Evolutionary conservation across 2,329 filamentous ascomycete species (phyloP).

Genomic region (Arthrocladium fulminans): DNA sequence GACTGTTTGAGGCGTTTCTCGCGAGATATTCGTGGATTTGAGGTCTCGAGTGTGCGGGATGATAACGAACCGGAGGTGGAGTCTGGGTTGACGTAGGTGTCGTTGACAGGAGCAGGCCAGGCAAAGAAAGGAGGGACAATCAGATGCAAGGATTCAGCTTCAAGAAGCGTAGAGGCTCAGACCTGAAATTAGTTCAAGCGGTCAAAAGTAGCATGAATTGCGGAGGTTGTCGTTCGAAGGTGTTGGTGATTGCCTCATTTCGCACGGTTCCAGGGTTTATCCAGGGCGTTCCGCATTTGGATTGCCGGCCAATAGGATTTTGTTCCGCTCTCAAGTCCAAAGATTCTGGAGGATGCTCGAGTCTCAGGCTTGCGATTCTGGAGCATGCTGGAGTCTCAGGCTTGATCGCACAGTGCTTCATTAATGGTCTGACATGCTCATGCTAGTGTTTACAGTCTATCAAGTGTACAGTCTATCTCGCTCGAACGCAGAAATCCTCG

Average conservation of each 20-base stretch:
- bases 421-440: not conserved
- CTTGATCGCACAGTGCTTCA: not conserved
- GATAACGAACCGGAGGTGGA: not conserved
- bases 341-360: too few species aligned
- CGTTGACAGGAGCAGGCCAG: too few species aligned
- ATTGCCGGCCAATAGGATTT: constrained; percentile 1
- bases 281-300: not conserved
- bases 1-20: too few species aligned
- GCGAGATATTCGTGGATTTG: not conserved
- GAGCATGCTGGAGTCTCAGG: too few species aligned
- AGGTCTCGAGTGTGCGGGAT: not conserved
- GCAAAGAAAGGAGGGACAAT: too few species aligned
- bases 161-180: too few species aligned
- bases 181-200: not conserved
- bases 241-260: not conserved
- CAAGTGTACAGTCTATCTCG: constrained; percentile 1
- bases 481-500: not conserved
- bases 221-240: not conserved
- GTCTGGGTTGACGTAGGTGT: too few species aligned
- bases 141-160: too few species aligned
- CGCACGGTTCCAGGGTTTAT: not conserved
- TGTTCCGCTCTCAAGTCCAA: constrained; percentile 3
- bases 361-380: too few species aligned
- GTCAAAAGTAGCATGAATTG: not conserved
- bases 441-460: constrained; percentile 1